These are phyloP conservation scores for Asclepias syriaca DNA, from an alignment of 257 asterid genomes.

Conservation along the genomic window DNA sequence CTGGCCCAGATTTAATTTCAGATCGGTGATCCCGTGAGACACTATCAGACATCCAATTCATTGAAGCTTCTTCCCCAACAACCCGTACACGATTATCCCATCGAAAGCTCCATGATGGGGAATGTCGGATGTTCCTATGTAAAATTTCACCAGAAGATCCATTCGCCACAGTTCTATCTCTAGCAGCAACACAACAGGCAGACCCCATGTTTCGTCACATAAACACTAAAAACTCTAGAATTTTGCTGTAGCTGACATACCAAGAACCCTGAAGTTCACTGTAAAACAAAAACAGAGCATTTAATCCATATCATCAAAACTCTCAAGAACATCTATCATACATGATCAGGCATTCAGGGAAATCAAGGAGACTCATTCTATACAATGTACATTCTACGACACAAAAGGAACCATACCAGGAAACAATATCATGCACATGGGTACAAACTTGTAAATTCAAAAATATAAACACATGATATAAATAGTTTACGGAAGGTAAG, in stretches of 20 bases:
- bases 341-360: too few relatives aligned
- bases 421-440: not conserved
- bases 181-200: conserved; percentile 95
- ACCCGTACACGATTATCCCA: conserved; percentile 94
- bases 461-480: not conserved
- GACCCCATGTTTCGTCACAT: conserved; percentile 77
- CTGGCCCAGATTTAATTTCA: conserved; percentile 55
- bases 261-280: conserved; percentile 13
- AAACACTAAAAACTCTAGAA: conserved; percentile 13
- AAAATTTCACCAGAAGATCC: conserved; percentile 54
- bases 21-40: conserved; percentile 34
- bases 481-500: not conserved
- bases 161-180: conserved; percentile 54
- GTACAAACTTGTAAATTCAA: not conserved
- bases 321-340: not conserved
- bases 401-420: not conserved
- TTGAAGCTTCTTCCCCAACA: conserved; percentile 81
- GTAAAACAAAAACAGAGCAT: not conserved
- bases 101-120: conserved; percentile 95
- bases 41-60: conserved; percentile 54
- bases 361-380: not conserved
- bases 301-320: not conserved
- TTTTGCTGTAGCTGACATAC: conserved; percentile 11
- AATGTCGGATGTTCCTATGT: conserved; percentile 65
- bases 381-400: not conserved